phyloP scores from a whole-genome alignment of 2,329 filamentous ascomycete genomes.

The Xylaria sp. region DNA sequence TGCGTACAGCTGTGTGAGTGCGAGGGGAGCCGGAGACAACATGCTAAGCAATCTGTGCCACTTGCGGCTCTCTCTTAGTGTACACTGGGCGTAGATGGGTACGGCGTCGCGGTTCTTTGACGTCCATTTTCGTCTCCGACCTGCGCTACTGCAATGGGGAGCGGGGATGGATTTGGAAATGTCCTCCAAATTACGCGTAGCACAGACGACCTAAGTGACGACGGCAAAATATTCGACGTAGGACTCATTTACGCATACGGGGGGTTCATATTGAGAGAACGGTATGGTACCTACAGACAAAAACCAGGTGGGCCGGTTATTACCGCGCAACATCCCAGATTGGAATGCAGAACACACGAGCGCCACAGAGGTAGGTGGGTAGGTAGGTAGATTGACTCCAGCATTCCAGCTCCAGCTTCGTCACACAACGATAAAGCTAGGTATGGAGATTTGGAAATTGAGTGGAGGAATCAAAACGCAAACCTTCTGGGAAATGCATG shows the following conservation, averaged over 20 bases:
- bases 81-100: not conserved
- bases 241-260: slow-evolving; percentile 6
- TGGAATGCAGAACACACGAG: not conserved
- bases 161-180: slow-evolving; percentile 26
- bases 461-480: slow-evolving; percentile 22
- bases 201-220: slow-evolving; percentile 12
- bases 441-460: slow-evolving; percentile 14
- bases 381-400: slow-evolving; percentile 14
- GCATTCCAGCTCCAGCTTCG: not conserved
- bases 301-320: not conserved
- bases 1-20: slow-evolving; percentile 23
- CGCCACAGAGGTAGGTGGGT: not conserved
- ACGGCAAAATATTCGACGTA: not conserved
- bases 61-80: slow-evolving; percentile 20
- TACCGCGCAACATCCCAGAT: not conserved
- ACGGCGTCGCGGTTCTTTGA: slow-evolving; percentile 8
- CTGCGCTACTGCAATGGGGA: slow-evolving; percentile 11
- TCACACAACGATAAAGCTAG: slow-evolving; percentile 14
- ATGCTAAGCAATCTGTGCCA: slow-evolving; percentile 20
- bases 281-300: not conserved
- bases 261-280: not conserved
- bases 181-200: slow-evolving; percentile 18
- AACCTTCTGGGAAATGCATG: slow-evolving; percentile 29
- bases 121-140: slow-evolving; percentile 3
- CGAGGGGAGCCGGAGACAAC: slow-evolving; percentile 16